phyloP scores from a whole-genome alignment of 164 flowering plant species.

The Magnolia sinica region DNA sequence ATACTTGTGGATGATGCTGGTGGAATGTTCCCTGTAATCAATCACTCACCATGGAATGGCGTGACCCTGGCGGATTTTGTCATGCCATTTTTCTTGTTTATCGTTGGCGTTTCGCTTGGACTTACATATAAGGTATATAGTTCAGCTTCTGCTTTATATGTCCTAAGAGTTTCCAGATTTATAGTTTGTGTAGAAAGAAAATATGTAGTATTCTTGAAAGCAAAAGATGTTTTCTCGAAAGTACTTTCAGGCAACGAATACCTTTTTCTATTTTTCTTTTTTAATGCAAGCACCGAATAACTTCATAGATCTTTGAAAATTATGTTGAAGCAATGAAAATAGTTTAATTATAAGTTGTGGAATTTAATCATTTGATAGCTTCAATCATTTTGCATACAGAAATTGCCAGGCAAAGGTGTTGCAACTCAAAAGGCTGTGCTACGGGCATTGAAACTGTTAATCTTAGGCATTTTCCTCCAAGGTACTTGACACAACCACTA shows the following conservation, averaged over 20 bases:
- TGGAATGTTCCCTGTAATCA: slow-evolving; percentile 56
- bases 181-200: neutral
- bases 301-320: too few relatives aligned
- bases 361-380: neutral
- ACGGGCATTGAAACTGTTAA: slow-evolving; percentile 50
- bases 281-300: too few relatives aligned
- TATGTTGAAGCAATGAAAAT: too few relatives aligned
- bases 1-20: slow-evolving; percentile 75
- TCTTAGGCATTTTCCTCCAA: slow-evolving; percentile 67
- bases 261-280: too few relatives aligned
- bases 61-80: slow-evolving; percentile 73
- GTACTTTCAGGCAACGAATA: too few relatives aligned
- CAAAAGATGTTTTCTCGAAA: too few relatives aligned
- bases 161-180: neutral
- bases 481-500: slow-evolving; percentile 26
- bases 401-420: slow-evolving; percentile 29
- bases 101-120: slow-evolving; percentile 72
- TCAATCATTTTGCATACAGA: slow-evolving; percentile 31
- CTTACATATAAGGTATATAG: slow-evolving; percentile 63
- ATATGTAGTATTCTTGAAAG: too few relatives aligned
- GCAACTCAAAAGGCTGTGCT: slow-evolving; percentile 53
- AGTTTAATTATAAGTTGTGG: neutral
- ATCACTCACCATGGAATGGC: slow-evolving; percentile 86
- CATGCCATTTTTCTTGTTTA: slow-evolving; percentile 82
- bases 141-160: neutral